These are phyloP conservation scores for Solanum acaule DNA, from an alignment of 257 asterid genomes.

Conservation along the genomic window DNA sequence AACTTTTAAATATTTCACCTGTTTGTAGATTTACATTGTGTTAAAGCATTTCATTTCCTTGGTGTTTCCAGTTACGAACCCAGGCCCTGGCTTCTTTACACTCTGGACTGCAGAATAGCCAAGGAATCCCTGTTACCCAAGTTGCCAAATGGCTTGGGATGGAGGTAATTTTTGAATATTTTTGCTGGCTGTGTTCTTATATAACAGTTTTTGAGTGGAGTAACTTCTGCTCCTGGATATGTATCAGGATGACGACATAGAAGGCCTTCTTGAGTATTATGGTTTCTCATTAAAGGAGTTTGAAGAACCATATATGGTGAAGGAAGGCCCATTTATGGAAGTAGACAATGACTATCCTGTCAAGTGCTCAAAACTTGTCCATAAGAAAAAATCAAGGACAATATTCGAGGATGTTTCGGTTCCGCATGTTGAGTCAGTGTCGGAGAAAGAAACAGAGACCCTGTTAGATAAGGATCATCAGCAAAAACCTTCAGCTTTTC, in stretches of 20 bases:
- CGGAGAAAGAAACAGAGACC: constrained; percentile 14
- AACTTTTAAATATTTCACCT: background rate
- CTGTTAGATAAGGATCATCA: constrained; percentile 20
- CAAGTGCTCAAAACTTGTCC: constrained; percentile 76
- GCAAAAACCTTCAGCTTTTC: constrained; percentile 16
- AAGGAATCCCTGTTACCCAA: constrained; percentile 80
- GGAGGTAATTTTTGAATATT: constrained; percentile 52
- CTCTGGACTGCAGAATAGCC: constrained; percentile 80
- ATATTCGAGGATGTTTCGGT: constrained; percentile 51
- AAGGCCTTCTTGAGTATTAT: constrained; percentile 60
- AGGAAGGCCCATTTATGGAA: constrained; percentile 66
- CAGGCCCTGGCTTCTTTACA: constrained; percentile 95
- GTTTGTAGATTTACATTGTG: background rate
- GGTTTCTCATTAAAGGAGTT: constrained; percentile 78
- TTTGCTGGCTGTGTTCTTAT: background rate
- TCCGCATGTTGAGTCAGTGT: constrained; percentile 31
- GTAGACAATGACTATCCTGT: constrained; percentile 75
- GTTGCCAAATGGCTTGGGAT: constrained; percentile 88
- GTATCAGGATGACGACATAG: constrained; percentile 78
- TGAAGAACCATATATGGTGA: constrained; percentile 96
- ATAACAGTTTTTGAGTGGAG: constrained; percentile 3
- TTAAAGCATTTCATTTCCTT: background rate
- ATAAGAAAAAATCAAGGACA: constrained; percentile 54
- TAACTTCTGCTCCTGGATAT: constrained; percentile 6
- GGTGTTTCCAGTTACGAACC: constrained; percentile 64